A percentile compares a stretch with the other conserved stretches of the same genome.
phyloP scores from a whole-genome alignment of 2,329 filamentous ascomycete species.

The Sphaceloma murrayae region DNA sequence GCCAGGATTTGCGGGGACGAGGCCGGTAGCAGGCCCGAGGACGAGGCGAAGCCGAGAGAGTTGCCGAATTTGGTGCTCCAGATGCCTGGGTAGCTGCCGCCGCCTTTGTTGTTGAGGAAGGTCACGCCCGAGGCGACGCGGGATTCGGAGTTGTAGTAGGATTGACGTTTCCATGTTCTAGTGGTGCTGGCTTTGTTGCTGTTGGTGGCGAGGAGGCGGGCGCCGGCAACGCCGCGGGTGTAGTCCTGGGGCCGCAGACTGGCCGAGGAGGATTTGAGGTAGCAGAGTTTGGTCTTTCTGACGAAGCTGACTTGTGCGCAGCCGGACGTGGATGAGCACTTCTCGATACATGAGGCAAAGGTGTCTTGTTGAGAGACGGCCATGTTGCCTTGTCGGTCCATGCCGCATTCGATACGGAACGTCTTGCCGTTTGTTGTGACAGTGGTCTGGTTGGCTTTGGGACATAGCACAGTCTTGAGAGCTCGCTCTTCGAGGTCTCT shows the following conservation, averaged over 20 bases:
- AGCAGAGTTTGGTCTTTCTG: conserved; percentile 11
- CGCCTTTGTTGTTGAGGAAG: conserved; percentile 17
- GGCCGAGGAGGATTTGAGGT: conserved; percentile 13
- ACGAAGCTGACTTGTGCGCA: conserved; percentile 17
- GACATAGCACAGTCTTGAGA: conserved; percentile 8
- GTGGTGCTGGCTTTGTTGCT: conserved; percentile 5
- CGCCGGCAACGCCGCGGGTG: conserved; percentile 2
- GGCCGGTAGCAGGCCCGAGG: conserved; percentile 2
- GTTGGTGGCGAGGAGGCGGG: conserved; percentile 2
- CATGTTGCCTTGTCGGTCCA: conserved; percentile 16
- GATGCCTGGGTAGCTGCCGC: conserved; percentile 15
- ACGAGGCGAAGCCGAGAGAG: conserved; percentile 15
- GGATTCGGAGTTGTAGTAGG: conserved; percentile 15
- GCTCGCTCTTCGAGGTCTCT: conserved; percentile 13
- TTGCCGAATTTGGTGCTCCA: conserved; percentile 17
- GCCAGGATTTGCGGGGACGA: conserved; percentile 13
- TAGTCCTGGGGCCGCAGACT: conserved; percentile 1
- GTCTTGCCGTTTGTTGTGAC: conserved; percentile 12
- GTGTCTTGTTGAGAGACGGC: not conserved
- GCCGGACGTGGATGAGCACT: conserved; percentile 16
- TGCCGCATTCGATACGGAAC: conserved; percentile 15
- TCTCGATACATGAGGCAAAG: conserved; percentile 16
- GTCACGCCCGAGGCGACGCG: conserved; percentile 8
- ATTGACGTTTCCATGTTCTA: conserved; percentile 14
- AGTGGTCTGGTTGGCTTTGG: conserved; percentile 10